These are phyloP conservation scores for Lonicera japonica DNA, from an alignment of 129 eudicot genomes.

Conservation along the genomic window DNA sequence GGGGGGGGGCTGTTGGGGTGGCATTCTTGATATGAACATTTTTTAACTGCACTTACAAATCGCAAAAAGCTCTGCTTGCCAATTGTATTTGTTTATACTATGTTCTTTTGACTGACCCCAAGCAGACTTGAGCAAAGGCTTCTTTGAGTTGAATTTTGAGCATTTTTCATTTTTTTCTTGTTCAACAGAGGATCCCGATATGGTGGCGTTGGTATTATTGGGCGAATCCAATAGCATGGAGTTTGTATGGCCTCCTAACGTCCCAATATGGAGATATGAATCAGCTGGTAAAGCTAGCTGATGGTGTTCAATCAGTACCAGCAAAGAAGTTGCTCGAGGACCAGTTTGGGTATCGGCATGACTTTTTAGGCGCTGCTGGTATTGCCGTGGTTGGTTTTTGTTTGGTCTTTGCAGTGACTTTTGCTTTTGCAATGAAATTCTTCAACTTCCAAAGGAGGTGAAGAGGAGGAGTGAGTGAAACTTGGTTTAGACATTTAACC, in stretches of 20 bases:
- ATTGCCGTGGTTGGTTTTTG: conserved; percentile 65
- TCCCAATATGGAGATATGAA: conserved; percentile 76
- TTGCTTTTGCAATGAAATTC: conserved; percentile 66
- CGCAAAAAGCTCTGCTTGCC: too few relatives aligned
- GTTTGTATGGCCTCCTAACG: conserved; percentile 78
- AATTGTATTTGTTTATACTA: too few relatives aligned
- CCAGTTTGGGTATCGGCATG: conserved; percentile 71
- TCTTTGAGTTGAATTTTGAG: too few relatives aligned
- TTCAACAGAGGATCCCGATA: conserved; percentile 63
- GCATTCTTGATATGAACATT: too few relatives aligned
- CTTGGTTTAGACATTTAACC: conserved; percentile 6
- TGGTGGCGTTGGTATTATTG: conserved; percentile 99
- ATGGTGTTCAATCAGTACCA: conserved; percentile 45
- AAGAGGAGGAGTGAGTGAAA: not conserved
- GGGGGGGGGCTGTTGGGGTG: too few relatives aligned
- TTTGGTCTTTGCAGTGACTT: conserved; percentile 52
- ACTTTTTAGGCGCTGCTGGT: conserved; percentile 54
- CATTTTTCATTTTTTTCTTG: not conserved
- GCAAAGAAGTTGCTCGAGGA: conserved; percentile 44
- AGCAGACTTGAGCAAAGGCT: too few relatives aligned
- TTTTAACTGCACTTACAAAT: not conserved
- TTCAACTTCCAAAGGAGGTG: conserved; percentile 83
- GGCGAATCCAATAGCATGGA: conserved; percentile 95
- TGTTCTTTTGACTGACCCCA: too few relatives aligned
- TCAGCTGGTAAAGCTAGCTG: conserved; percentile 54